A percentile compares a stretch with the other conserved stretches of the same genome.
Conservation (phyloP, 331 rosid genomes). For the Rhamnella rubrinervis region DNA sequence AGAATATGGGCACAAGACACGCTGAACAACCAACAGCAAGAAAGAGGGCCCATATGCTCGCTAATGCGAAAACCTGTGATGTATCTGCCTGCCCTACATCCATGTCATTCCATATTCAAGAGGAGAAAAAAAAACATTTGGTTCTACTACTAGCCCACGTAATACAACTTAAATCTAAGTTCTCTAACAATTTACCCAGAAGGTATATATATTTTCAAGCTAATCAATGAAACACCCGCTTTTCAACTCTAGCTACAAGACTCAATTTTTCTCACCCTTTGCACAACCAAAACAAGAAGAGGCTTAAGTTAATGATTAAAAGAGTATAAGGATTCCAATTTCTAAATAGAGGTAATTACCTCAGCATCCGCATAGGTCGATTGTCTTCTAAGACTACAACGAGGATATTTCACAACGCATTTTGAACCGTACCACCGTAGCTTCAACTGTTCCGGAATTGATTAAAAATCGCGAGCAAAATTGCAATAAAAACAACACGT, state of each 20-base stretch:
- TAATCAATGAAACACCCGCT: background rate
- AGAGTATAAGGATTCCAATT: background rate
- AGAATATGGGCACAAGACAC: constrained; percentile 59
- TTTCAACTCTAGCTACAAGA: background rate
- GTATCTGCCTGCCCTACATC: constrained; percentile 99
- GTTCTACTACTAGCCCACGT: background rate
- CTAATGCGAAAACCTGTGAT: constrained; percentile 81
- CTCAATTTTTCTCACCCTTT: background rate
- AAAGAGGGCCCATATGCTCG: constrained; percentile 72
- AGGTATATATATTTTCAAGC: background rate
- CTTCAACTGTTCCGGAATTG: constrained; percentile 55
- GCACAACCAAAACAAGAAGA: background rate
- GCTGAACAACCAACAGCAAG: constrained; percentile 71
- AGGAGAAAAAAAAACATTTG: constrained; percentile 21
- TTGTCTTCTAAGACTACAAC: constrained; percentile 89
- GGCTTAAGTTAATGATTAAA: no score
- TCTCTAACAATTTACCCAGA: background rate
- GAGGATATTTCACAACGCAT: constrained; percentile 77
- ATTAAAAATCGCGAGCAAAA: background rate
- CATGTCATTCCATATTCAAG: constrained; percentile 76
- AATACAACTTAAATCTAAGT: constrained; percentile 12
- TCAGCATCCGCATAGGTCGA: constrained; percentile 85
- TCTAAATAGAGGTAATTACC: constrained; percentile 52
- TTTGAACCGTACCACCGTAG: constrained; percentile 79
- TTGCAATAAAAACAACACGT: background rate